Evolutionary conservation across 1,284 basidiomycete genomes (phyloP).

Genomic region (Ceratorhiza oryzae-sativae): DNA sequence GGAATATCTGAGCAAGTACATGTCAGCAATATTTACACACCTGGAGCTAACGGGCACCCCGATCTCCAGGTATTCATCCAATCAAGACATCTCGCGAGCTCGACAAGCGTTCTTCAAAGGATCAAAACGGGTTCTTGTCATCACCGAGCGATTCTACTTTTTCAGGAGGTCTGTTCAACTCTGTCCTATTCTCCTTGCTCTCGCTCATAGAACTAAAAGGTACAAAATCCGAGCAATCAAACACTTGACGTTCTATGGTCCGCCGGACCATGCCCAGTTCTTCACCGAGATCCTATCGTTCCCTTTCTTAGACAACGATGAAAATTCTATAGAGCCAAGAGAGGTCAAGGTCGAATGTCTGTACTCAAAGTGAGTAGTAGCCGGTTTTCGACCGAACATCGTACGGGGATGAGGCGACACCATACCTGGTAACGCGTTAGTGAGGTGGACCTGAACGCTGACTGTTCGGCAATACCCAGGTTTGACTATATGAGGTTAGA

Average conservation of each 20-base stretch:
- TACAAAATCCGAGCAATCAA: conserved; percentile 92
- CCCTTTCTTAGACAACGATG: conserved; percentile 82
- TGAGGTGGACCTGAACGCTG: not conserved
- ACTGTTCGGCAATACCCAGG: not conserved
- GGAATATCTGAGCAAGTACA: conserved; percentile 86
- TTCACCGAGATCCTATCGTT: conserved; percentile 88
- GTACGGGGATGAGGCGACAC: too few relatives aligned
- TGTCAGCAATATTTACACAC: not conserved
- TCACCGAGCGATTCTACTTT: conserved; percentile 98
- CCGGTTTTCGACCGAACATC: not conserved
- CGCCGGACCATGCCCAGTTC: conserved; percentile 89
- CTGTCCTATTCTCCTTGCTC: conserved; percentile 1
- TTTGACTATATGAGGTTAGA: conserved; percentile 83
- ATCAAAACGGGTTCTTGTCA: conserved; percentile 83
- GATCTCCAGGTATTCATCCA: conserved; percentile 87
- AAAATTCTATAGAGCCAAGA: conserved; percentile 61
- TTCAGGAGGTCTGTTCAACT: conserved; percentile 73
- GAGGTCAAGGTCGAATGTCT: conserved; percentile 81
- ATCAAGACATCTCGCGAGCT: conserved; percentile 91
- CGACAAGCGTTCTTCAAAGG: conserved; percentile 92
- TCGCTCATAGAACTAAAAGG: conserved; percentile 52
- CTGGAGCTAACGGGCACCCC: too few relatives aligned
- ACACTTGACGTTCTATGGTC: conserved; percentile 91
- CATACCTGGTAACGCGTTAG: not conserved
- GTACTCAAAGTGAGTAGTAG: conserved; percentile 74